A percentile compares a stretch with the other conserved stretches of the same genome.
Evolutionary conservation across 2,329 filamentous ascomycete genomes (phyloP).

Genomic region (Dactylellina parvicollis): DNA sequence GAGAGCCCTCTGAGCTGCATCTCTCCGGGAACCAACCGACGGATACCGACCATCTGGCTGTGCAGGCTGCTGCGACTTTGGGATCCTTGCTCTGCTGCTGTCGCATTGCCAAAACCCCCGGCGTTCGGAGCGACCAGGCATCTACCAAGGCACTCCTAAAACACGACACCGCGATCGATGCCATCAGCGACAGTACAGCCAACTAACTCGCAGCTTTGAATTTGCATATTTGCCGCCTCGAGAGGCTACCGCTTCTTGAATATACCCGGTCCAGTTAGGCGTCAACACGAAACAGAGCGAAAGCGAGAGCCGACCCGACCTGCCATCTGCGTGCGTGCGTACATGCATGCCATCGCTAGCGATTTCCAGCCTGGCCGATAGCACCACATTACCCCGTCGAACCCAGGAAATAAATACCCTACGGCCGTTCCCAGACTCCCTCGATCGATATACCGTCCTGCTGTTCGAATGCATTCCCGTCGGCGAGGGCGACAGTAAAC

Average conservation of each 20-base stretch:
- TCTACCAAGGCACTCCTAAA: slow-evolving; percentile 13
- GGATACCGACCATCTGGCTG: slow-evolving; percentile 11
- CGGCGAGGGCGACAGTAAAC: neutral
- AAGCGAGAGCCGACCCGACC: slow-evolving; percentile 6
- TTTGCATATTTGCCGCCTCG: neutral
- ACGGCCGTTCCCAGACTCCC: slow-evolving; percentile 16
- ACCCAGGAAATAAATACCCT: slow-evolving; percentile 23
- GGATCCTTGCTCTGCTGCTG: slow-evolving; percentile 23
- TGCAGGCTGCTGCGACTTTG: slow-evolving; percentile 24
- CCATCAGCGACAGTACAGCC: no score
- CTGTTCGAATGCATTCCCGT: slow-evolving; percentile 2
- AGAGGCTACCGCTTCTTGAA: slow-evolving; percentile 11
- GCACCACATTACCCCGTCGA: slow-evolving; percentile 21
- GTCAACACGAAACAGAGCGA: slow-evolving; percentile 41
- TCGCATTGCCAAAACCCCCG: slow-evolving; percentile 28
- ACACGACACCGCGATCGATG: no score
- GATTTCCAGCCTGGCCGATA: slow-evolving; percentile 27
- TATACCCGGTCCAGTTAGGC: slow-evolving; percentile 47
- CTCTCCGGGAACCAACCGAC: no score
- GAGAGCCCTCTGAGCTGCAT: no score
- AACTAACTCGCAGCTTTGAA: no score
- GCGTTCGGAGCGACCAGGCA: slow-evolving; percentile 6
- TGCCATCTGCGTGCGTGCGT: slow-evolving; percentile 8
- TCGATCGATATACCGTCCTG: neutral
- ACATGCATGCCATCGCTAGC: slow-evolving; percentile 35